Percentiles rank a stretch among this genome's conserved stretches.
Evolutionary conservation across 257 asterid genomes (phyloP).

Genomic region (Nicotiana undulata): DNA sequence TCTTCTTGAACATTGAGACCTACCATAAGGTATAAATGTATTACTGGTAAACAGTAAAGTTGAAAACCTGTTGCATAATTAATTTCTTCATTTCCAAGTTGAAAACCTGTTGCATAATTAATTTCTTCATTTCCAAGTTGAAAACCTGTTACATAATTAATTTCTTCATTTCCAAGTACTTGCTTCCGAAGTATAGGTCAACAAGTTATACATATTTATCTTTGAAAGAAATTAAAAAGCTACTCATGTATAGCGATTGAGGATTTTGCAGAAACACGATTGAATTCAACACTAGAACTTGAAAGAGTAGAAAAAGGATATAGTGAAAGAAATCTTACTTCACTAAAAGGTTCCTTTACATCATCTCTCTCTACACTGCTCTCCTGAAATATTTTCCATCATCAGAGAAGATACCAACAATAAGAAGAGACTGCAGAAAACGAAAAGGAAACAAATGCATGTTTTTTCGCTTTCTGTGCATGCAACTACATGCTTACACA

Average conservation of each 20-base stretch:
- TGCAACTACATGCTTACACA: background rate
- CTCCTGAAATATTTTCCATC: constrained; percentile 28
- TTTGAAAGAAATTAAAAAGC: too few species aligned
- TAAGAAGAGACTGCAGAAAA: background rate
- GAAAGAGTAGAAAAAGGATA: background rate
- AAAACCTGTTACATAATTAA: background rate
- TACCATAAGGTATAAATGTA: constrained; percentile 11
- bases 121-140: background rate
- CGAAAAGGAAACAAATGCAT: background rate
- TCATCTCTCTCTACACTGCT: constrained; percentile 42
- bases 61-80: background rate
- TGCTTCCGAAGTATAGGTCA: background rate
- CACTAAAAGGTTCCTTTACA: constrained; percentile 43
- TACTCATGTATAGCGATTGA: background rate
- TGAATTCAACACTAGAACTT: background rate
- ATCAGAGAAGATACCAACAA: background rate
- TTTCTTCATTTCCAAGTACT: background rate
- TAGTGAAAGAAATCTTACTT: constrained; percentile 21
- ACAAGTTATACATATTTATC: background rate
- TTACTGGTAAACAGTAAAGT: background rate
- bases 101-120: background rate
- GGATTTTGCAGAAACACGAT: background rate
- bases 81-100: background rate
- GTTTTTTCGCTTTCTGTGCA: background rate
- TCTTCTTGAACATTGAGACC: constrained; percentile 92